phyloP scores from a whole-genome alignment of 257 asterid species.

The Euphrasia confusa region DNA sequence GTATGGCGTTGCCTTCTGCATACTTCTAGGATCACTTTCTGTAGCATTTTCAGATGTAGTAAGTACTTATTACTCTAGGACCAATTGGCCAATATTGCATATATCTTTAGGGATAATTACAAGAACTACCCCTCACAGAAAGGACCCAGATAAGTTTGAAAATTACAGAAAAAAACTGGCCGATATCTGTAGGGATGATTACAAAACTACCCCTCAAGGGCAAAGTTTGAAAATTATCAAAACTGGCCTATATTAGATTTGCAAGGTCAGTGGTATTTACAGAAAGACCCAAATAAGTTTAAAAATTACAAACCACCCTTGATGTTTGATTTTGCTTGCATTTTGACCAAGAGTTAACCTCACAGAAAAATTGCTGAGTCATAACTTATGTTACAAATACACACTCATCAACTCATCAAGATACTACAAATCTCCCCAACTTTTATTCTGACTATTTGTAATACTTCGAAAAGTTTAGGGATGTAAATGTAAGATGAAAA shows the following conservation, averaged over 20 bases:
- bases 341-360: not conserved
- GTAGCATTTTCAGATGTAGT: conserved; percentile 98
- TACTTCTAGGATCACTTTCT: conserved; percentile 90
- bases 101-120: not conserved
- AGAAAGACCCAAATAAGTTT: not conserved
- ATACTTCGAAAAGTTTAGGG: not conserved
- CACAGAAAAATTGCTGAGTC: not conserved
- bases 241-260: no score
- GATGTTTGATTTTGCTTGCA: not conserved
- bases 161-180: no score
- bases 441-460: no score
- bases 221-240: not conserved
- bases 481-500: not conserved
- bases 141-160: not conserved
- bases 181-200: no score
- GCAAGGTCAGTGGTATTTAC: not conserved
- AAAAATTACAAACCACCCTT: not conserved
- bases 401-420: not conserved
- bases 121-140: not conserved
- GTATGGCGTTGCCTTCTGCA: conserved; percentile 88
- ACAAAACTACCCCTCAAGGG: no score
- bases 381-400: not conserved
- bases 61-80: conserved; percentile 35
- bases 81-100: not conserved
- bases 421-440: not conserved